Base-by-base conservation (phyloP, 441 rosid genomes). In the Geranium incanum region DNA sequence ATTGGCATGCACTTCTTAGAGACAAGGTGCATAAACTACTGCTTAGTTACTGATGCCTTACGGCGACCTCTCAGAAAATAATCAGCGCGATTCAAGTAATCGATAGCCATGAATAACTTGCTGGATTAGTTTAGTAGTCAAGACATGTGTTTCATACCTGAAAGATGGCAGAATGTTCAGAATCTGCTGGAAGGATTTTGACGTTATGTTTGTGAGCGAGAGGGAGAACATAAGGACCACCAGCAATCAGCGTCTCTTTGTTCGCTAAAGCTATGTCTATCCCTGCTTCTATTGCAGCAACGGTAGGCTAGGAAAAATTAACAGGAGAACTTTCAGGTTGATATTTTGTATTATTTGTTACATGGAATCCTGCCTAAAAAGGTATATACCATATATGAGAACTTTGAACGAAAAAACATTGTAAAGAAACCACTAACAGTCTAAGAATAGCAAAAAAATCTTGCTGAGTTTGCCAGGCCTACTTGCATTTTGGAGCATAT, bases 91-190 rank as follows among this genome's bases (percentile, higher is more conserved):
- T 13, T 3, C 16, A 50, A 50, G 59, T 50, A 50, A n/a, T 50
- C n/a, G 59, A 50, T 15, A 50, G 2, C 16, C 12, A 50, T 50
- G 18, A 13, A 50, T 50, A n/a, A 9, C n/a, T 45, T 78, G 89
- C 96, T 95, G 91, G 97, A 78, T 91, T 66, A 52, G 36, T 11
- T 37, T 43, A 36, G 52, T 59, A 8, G 43, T 62, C 9, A 15
- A 52, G 48, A 52, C n/a, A 59, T 0, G 52, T 59, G 57, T 75
- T 69, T 13, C 68, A 63, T 78, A 90, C 97, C 96, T 94, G 97
- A 78, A 94, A 94, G 79, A 94, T 87, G 52, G 98, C 96, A 74
- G 97, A 94, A 82, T 94, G 98, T 75, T 94, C 98, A 4, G 98
- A 94, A 86, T 91, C 97, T 71, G 97, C 97, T 2, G 97, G 97